These are phyloP conservation scores for Plantago ovata DNA, from an alignment of 257 asterid genomes.

Conservation along the genomic window DNA sequence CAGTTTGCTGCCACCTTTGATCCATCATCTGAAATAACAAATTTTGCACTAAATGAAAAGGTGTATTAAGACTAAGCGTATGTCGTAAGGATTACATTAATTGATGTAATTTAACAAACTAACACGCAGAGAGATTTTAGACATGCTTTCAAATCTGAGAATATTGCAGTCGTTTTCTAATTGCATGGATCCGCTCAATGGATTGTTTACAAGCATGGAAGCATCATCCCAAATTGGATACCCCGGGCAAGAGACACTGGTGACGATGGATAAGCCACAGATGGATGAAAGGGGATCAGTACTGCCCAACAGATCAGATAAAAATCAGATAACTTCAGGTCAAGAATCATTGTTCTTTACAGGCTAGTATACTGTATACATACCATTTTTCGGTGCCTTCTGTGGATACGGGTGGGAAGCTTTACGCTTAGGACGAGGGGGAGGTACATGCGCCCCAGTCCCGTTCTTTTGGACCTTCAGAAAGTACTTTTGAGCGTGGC, in stretches of 20 bases:
- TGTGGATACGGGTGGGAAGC: constrained; percentile 98
- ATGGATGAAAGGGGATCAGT: constrained; percentile 60
- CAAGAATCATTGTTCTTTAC: background rate
- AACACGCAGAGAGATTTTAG: constrained; percentile 15
- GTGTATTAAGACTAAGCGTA: background rate
- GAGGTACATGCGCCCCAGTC: constrained; percentile 87
- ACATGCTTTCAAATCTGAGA: constrained; percentile 64
- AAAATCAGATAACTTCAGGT: constrained; percentile 11
- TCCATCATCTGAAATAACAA: constrained; percentile 79
- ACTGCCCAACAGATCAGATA: constrained; percentile 34
- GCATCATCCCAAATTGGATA: constrained; percentile 71
- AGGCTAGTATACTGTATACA: constrained; percentile 17
- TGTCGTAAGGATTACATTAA: background rate
- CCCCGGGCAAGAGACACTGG: constrained; percentile 53
- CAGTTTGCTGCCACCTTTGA: constrained; percentile 55
- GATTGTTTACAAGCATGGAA: constrained; percentile 43
- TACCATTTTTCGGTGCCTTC: constrained; percentile 87
- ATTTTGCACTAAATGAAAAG: constrained; percentile 34
- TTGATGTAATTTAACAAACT: background rate
- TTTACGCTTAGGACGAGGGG: constrained; percentile 99
- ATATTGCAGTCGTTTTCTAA: constrained; percentile 56
- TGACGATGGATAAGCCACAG: constrained; percentile 56
- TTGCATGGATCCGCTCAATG: constrained; percentile 46
- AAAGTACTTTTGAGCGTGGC: constrained; percentile 98
- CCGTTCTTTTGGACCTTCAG: constrained; percentile 96